Evolutionary conservation across 441 rosid species (phyloP).

Genomic region (Euphorbia schlechtendalii): DNA sequence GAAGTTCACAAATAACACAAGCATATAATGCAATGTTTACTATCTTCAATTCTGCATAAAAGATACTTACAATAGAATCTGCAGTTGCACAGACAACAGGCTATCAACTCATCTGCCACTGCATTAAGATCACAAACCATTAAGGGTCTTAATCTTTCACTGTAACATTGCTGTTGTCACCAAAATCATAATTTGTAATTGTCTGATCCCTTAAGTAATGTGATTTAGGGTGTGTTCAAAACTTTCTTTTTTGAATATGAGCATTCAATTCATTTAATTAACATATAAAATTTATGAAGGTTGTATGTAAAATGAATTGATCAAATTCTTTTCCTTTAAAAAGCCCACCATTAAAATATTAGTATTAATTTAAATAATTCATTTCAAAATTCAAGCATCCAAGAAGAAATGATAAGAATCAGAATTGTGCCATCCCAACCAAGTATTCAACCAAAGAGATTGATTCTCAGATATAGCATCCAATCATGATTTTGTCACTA

Average conservation of each 20-base stretch:
- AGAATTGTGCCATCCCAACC: conserved; percentile 1
- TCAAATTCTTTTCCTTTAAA: too few relatives aligned
- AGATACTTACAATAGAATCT: conserved; percentile 21
- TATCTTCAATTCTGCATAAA: conserved; percentile 1
- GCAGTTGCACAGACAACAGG: conserved; percentile 12
- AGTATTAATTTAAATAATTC: neutral
- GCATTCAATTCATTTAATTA: too few relatives aligned
- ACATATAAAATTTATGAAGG: too few relatives aligned
- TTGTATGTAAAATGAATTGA: too few relatives aligned
- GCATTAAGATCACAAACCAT: conserved; percentile 33
- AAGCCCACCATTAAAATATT: too few relatives aligned
- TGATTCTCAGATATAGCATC: neutral
- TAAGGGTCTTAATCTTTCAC: conserved; percentile 14
- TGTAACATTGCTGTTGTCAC: neutral
- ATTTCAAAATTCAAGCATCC: neutral
- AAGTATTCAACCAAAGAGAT: neutral
- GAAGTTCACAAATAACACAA: neutral
- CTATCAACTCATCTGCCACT: conserved; percentile 61
- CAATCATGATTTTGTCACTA: neutral
- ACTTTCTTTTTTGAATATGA: too few relatives aligned
- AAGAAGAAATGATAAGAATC: neutral
- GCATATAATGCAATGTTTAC: neutral
- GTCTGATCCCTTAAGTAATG: neutral
- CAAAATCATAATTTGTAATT: neutral
- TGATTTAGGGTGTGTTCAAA: too few relatives aligned